A percentile compares a stretch with the other conserved stretches of the same genome.
Evolutionary conservation across 2,329 filamentous ascomycete species (phyloP).

Genomic region (Aureobasidium sp.): DNA sequence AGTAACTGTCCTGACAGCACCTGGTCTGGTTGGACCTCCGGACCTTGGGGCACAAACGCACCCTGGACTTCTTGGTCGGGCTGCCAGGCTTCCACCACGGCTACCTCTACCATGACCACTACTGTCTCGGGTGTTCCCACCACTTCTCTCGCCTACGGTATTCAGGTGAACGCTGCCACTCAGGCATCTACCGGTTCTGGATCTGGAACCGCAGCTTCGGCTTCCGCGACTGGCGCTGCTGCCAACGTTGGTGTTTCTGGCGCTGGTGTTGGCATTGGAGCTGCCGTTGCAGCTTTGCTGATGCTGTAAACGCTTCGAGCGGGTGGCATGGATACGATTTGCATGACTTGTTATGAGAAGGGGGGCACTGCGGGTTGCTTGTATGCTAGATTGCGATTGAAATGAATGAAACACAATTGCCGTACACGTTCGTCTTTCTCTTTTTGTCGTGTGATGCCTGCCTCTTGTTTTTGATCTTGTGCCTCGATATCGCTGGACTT

Average conservation of each 20-base stretch:
- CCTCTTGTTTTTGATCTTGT: no score
- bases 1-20: constrained; percentile 25
- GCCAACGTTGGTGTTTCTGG: constrained; percentile 20
- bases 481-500: no score
- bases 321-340: not conserved
- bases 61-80: constrained; percentile 29
- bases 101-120: constrained; percentile 21
- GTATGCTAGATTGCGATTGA: not conserved
- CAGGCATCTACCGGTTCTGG: constrained; percentile 8
- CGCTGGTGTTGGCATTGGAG: constrained; percentile 22
- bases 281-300: constrained; percentile 24
- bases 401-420: not conserved
- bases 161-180: constrained; percentile 23
- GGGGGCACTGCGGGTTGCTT: not conserved
- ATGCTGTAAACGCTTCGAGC: constrained; percentile 19
- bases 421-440: not conserved
- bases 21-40: constrained; percentile 28
- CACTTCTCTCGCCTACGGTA: constrained; percentile 22
- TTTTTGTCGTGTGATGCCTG: not conserved
- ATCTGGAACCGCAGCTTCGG: constrained; percentile 12
- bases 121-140: constrained; percentile 20
- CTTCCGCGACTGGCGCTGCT: constrained; percentile 19
- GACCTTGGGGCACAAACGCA: constrained; percentile 23
- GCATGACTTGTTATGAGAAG: not conserved
- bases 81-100: constrained; percentile 26